Evolutionary conservation across 2,329 filamentous ascomycete genomes (phyloP).

Genomic region (Ilyonectria robusta): DNA sequence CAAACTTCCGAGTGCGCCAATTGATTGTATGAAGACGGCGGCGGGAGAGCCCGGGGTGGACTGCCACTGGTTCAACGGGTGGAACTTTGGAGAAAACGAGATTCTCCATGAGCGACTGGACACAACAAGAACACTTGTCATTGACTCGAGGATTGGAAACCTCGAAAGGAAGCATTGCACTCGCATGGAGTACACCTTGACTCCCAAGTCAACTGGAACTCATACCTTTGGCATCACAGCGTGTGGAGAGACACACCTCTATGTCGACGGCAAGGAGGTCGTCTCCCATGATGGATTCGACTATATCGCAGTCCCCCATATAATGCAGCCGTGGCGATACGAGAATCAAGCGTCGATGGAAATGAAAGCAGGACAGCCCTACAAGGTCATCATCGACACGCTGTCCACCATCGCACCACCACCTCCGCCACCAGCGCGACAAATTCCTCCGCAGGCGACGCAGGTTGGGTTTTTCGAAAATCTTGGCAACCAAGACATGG

Average conservation of each 20-base stretch:
- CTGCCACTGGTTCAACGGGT: slow-evolving; percentile 25
- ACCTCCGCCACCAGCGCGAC: too few relatives aligned
- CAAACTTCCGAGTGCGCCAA: slow-evolving; percentile 8
- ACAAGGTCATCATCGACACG: background rate
- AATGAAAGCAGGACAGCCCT: background rate
- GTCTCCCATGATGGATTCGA: background rate
- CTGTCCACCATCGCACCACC: background rate
- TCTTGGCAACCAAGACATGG: slow-evolving; percentile 5
- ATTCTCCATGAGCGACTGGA: slow-evolving; percentile 5
- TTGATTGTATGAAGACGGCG: background rate
- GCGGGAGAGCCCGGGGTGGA: background rate
- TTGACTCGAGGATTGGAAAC: slow-evolving; percentile 26
- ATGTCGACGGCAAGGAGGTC: slow-evolving; percentile 13
- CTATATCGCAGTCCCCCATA: background rate
- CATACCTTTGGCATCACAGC: slow-evolving; percentile 27
- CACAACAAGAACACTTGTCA: slow-evolving; percentile 29
- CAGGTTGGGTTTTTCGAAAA: slow-evolving; percentile 17
- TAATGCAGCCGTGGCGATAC: slow-evolving; percentile 13
- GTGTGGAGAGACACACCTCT: slow-evolving; percentile 6
- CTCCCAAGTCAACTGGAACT: slow-evolving; percentile 6
- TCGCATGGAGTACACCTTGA: slow-evolving; percentile 21
- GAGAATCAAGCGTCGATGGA: slow-evolving; percentile 9
- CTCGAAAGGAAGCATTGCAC: slow-evolving; percentile 24
- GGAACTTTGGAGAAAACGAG: slow-evolving; percentile 17
- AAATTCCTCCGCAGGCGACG: slow-evolving; percentile 12